These are phyloP conservation scores for Phoenix roebelenii DNA, from an alignment of 176 grass and related monocot species.

Conservation along the genomic window DNA sequence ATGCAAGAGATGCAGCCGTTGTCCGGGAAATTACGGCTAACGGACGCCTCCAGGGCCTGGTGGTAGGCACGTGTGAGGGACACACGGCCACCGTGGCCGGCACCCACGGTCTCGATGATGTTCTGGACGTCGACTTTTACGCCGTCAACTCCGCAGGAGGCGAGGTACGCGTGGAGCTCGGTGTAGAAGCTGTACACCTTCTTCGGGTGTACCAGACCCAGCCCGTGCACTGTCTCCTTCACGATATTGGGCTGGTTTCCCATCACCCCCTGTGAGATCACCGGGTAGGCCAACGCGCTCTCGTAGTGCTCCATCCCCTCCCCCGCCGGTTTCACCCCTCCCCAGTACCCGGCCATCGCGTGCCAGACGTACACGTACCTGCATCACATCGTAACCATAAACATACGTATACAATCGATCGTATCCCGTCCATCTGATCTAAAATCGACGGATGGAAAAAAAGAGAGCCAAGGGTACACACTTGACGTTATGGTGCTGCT, in stretches of 20 bases:
- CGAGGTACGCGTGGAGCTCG: constrained; percentile 71
- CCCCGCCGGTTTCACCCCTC: constrained; percentile 43
- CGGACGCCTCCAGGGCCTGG: constrained; percentile 62
- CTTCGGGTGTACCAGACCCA: constrained; percentile 57
- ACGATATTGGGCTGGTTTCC: constrained; percentile 70
- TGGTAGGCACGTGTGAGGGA: constrained; percentile 44
- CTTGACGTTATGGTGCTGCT: constrained; percentile 37
- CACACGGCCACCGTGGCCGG: constrained; percentile 61
- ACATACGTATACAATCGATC: background rate
- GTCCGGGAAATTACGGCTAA: constrained; percentile 55
- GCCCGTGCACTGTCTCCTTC: constrained; percentile 51
- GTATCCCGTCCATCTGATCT: too few relatives aligned
- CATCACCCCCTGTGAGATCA: constrained; percentile 47
- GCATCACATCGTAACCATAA: background rate
- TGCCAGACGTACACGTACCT: constrained; percentile 79
- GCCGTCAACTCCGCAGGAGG: constrained; percentile 56
- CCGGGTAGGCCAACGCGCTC: constrained; percentile 41
- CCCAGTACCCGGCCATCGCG: constrained; percentile 78
- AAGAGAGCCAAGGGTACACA: background rate
- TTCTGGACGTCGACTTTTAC: constrained; percentile 89
- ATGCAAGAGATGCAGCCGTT: constrained; percentile 84
- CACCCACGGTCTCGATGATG: constrained; percentile 74
- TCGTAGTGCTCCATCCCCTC: constrained; percentile 49
- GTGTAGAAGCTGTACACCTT: constrained; percentile 38
- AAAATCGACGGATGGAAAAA: too few relatives aligned